phyloP scores from a whole-genome alignment of 306 rosid genomes.

The Sicyos baderoa region DNA sequence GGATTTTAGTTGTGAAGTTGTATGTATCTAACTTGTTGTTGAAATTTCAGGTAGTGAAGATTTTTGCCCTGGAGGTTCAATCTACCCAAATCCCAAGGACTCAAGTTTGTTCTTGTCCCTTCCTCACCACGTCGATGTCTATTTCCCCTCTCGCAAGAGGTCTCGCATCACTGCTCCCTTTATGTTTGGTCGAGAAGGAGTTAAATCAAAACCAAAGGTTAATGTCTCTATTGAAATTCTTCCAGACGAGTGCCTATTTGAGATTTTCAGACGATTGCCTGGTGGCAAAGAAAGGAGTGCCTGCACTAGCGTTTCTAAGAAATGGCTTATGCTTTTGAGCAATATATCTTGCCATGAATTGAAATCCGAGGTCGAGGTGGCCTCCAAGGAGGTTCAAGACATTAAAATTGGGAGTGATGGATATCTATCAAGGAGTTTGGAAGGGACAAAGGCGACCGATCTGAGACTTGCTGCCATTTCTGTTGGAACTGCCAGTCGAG shows the following conservation, averaged over 20 bases:
- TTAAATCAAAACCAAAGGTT: conserved; percentile 54
- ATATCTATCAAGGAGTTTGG: conserved; percentile 73
- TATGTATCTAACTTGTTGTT: conserved; percentile 20
- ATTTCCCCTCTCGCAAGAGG: conserved; percentile 61
- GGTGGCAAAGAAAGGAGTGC: conserved; percentile 64
- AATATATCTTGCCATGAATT: conserved; percentile 48
- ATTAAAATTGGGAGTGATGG: conserved; percentile 54
- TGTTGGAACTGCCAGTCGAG: conserved; percentile 76
- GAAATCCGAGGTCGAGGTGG: conserved; percentile 18
- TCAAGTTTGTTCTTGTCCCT: conserved; percentile 62
- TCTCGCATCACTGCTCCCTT: conserved; percentile 55
- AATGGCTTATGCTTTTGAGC: conserved; percentile 85
- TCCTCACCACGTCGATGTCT: conserved; percentile 50
- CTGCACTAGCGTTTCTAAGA: conserved; percentile 74
- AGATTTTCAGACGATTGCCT: conserved; percentile 82
- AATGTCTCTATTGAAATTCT: conserved; percentile 57
- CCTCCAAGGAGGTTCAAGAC: conserved; percentile 34
- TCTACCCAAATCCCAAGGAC: conserved; percentile 74
- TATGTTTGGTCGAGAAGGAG: conserved; percentile 38
- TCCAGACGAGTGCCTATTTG: conserved; percentile 91
- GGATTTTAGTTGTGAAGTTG: background rate
- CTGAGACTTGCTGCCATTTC: conserved; percentile 86
- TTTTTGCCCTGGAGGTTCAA: conserved; percentile 65
- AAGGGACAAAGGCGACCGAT: conserved; percentile 81
- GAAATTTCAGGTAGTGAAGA: conserved; percentile 61